Evolutionary conservation across 1,139 yeast species (phyloP).

Genomic region (Blastobotrys serpentis): DNA sequence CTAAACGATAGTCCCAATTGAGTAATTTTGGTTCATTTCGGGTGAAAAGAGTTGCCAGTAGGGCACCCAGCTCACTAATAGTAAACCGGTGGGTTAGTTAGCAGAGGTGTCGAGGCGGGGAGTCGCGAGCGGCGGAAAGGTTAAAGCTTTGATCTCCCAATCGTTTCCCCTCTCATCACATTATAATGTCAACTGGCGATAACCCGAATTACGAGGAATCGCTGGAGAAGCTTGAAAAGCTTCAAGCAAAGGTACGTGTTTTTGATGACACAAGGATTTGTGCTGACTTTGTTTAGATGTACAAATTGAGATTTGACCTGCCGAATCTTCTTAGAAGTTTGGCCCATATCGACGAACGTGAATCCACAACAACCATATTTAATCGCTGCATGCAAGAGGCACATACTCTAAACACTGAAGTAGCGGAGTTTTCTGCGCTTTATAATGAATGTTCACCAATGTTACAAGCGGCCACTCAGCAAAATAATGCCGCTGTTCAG

Average conservation of each 20-base stretch:
- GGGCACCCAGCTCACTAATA: too few relatives aligned
- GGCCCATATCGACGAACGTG: conserved; percentile 29
- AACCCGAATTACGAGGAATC: conserved; percentile 20
- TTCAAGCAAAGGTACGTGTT: conserved; percentile 23
- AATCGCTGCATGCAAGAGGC: conserved; percentile 16
- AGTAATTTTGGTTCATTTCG: too few relatives aligned
- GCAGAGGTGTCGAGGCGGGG: too few relatives aligned
- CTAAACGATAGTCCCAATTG: too few relatives aligned
- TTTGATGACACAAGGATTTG: background rate
- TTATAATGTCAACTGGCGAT: conserved; percentile 10
- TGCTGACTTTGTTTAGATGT: conserved; percentile 19
- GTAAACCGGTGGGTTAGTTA: too few relatives aligned
- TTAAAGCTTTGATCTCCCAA: conserved; percentile 5
- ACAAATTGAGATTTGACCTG: conserved; percentile 26
- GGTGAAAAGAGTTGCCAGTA: too few relatives aligned
- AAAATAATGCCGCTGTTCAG: too few relatives aligned
- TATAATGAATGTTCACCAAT: conserved; percentile 16
- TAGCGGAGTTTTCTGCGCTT: conserved; percentile 17
- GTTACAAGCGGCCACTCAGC: conserved; percentile 12
- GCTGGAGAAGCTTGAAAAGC: conserved; percentile 22
- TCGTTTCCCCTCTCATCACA: background rate
- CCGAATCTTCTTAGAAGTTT: conserved; percentile 26
- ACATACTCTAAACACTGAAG: conserved; percentile 17
- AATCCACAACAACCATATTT: conserved; percentile 21
- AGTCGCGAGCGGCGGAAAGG: too few relatives aligned